Percentiles rank a stretch among this genome's conserved stretches.
These are phyloP conservation scores for Mortierella sp. DNA, from an alignment of 371 early-diverging fungal species.

Conservation along the genomic window DNA sequence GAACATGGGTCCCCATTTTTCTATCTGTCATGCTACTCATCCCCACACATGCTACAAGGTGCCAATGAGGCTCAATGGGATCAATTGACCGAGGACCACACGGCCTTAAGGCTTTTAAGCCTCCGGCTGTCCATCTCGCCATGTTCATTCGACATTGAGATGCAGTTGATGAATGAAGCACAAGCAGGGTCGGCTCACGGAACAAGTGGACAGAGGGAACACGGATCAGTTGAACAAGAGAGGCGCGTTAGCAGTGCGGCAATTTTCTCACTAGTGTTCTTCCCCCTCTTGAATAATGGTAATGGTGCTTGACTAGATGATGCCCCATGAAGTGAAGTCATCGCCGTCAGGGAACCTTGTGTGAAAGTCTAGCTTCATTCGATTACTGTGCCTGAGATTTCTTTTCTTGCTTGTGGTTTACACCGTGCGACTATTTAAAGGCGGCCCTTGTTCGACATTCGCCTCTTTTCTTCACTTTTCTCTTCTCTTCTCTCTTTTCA, in stretches of 20 bases:
- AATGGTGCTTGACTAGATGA: background rate
- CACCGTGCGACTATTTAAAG: background rate
- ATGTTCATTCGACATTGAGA: constrained; percentile 8
- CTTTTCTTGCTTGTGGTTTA: background rate
- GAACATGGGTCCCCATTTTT: background rate
- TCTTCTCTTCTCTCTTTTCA: background rate
- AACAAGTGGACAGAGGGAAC: background rate
- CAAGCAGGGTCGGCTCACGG: background rate
- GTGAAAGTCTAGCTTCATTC: background rate
- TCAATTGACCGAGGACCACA: background rate
- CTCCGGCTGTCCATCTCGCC: background rate
- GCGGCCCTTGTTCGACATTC: background rate
- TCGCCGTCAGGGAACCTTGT: background rate
- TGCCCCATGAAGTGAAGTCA: constrained; percentile 15
- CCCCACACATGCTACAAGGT: background rate
- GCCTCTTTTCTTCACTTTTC: background rate
- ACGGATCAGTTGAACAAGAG: background rate
- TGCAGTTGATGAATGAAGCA: background rate
- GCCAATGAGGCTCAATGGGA: background rate
- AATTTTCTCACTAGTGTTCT: background rate
- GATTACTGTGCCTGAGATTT: background rate
- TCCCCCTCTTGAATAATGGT: background rate
- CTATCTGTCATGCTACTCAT: background rate
- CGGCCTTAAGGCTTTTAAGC: background rate
- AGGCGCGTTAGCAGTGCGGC: background rate